phyloP scores from a whole-genome alignment of 768 basidiomycete genomes.

The Rhodotorula sphaerocarpa region DNA sequence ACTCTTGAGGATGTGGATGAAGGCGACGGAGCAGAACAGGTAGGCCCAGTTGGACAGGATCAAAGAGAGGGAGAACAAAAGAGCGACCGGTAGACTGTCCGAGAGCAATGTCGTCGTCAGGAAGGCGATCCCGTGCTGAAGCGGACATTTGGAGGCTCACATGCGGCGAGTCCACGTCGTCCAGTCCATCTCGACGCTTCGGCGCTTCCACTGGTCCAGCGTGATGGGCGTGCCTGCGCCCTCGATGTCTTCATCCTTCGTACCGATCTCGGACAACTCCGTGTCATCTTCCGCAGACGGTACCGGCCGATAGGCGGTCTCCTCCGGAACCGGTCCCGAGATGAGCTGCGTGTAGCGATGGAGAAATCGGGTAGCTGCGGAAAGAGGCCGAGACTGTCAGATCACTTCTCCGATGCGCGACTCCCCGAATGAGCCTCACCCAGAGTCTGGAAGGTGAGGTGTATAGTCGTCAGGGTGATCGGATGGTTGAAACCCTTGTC shows the following conservation, averaged over 20 bases:
- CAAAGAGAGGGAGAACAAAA: conserved; percentile 82
- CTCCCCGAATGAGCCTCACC: no score
- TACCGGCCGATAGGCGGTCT: conserved; percentile 17
- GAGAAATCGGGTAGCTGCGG: conserved; percentile 59
- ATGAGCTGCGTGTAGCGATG: conserved; percentile 71
- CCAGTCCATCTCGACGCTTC: conserved; percentile 63
- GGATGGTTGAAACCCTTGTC: conserved; percentile 73
- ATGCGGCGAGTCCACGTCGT: conserved; percentile 52
- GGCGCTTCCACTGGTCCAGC: conserved; percentile 11
- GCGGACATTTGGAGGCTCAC: background rate
- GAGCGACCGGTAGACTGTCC: conserved; percentile 79
- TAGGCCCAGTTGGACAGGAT: conserved; percentile 85
- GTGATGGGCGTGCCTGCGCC: background rate
- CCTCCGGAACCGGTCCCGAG: conserved; percentile 53
- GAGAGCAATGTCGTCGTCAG: no score
- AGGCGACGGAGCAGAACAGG: conserved; percentile 45
- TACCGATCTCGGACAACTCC: background rate
- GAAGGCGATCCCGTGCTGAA: no score
- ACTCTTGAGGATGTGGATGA: conserved; percentile 60
- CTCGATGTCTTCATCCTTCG: background rate
- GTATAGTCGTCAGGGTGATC: conserved; percentile 53
- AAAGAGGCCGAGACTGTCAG: background rate
- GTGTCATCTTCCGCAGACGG: conserved; percentile 5
- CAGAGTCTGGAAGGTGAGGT: conserved; percentile 46
- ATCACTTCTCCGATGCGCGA: background rate